Evolutionary conservation across 2,329 filamentous ascomycete species (phyloP).

Genomic region (Aspergillus udagawae): DNA sequence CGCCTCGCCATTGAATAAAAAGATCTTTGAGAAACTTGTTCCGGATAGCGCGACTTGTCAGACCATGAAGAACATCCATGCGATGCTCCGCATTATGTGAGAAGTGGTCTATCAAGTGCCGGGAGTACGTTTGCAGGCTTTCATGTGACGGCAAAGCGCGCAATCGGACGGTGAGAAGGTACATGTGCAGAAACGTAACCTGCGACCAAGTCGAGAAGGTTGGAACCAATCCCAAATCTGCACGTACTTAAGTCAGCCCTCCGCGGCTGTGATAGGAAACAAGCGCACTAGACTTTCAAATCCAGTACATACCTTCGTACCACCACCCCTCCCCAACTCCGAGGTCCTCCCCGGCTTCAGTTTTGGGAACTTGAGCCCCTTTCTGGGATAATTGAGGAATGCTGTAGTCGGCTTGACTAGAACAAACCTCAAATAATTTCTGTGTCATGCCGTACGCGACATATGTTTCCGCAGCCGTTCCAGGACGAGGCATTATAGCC

Average conservation of each 20-base stretch:
- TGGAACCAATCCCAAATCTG: conserved; percentile 72
- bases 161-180: conserved; percentile 78
- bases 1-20: conserved; percentile 87
- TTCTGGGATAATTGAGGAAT: conserved; percentile 66
- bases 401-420: conserved; percentile 68
- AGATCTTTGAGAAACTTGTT: conserved; percentile 74
- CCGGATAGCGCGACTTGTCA: conserved; percentile 51
- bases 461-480: conserved; percentile 60
- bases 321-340: conserved; percentile 72
- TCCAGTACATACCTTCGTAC: conserved; percentile 64
- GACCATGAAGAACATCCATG: conserved; percentile 49
- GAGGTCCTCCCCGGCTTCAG: conserved; percentile 75
- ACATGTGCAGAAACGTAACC: conserved; percentile 94
- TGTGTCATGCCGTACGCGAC: conserved; percentile 76
- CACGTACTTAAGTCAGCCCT: not conserved
- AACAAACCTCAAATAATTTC: conserved; percentile 71
- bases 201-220: conserved; percentile 97
- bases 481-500: conserved; percentile 31
- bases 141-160: conserved; percentile 67
- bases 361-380: conserved; percentile 64
- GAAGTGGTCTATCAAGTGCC: conserved; percentile 91
- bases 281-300: not conserved
- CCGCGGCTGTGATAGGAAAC: not conserved
- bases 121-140: conserved; percentile 72
- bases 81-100: conserved; percentile 67